phyloP scores from a whole-genome alignment of 2,329 filamentous ascomycete species.

The Aspergillus sojae region DNA sequence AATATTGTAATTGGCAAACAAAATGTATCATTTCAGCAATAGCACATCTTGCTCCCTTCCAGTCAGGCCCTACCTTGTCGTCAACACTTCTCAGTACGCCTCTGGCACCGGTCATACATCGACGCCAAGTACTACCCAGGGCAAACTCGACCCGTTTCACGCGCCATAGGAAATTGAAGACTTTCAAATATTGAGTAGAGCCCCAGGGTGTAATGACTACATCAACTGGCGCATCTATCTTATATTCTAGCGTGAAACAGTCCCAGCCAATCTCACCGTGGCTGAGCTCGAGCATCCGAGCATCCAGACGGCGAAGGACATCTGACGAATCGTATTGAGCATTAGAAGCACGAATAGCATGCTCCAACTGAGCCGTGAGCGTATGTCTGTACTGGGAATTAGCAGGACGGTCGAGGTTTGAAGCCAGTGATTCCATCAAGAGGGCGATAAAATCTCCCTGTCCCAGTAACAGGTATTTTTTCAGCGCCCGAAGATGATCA shows the following conservation, averaged over 20 bases:
- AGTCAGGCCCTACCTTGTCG: constrained; percentile 72
- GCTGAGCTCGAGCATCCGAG: constrained; percentile 95
- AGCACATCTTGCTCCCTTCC: constrained; percentile 85
- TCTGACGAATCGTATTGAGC: constrained; percentile 94
- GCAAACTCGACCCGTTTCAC: constrained; percentile 98
- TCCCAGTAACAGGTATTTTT: constrained; percentile 90
- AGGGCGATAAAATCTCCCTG: constrained; percentile 97
- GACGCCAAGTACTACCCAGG: constrained; percentile 85
- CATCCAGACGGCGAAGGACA: constrained; percentile 86
- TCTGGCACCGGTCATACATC: constrained; percentile 91
- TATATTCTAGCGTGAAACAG: constrained; percentile 98
- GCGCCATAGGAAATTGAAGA: constrained; percentile 98
- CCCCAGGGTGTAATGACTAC: constrained; percentile 97
- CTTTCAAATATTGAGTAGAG: constrained; percentile 93
- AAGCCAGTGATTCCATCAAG: constrained; percentile 92
- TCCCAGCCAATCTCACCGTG: constrained; percentile 99
- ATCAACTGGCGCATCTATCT: constrained; percentile 93
- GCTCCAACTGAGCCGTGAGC: constrained; percentile 94
- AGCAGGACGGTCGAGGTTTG: constrained; percentile 92
- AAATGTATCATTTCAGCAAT: constrained; percentile 99
- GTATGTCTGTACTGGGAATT: constrained; percentile 96
- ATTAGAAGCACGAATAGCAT: constrained; percentile 95
- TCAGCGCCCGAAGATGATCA: constrained; percentile 86
- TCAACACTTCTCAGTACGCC: constrained; percentile 83
- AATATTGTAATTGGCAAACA: constrained; percentile 94